These are phyloP conservation scores for Amaranthus palmeri DNA, from an alignment of 148 eudicot species.

Conservation along the genomic window DNA sequence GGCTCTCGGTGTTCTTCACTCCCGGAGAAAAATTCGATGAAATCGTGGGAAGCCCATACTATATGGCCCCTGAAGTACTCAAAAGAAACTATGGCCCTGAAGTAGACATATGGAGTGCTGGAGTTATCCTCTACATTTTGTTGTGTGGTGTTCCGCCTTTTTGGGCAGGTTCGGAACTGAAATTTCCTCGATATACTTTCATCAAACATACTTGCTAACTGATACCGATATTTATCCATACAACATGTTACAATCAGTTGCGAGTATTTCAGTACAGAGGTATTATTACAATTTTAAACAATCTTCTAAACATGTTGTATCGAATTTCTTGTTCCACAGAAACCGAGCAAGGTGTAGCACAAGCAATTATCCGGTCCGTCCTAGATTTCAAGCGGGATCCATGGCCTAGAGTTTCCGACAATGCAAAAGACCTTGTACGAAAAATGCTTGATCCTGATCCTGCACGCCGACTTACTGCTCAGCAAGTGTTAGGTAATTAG, in stretches of 20 bases:
- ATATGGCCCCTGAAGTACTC: conserved; percentile 59
- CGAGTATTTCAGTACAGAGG: no score
- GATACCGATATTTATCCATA: no score
- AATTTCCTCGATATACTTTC: neutral
- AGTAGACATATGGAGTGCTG: conserved; percentile 54
- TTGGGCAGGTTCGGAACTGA: conserved; percentile 41
- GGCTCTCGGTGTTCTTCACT: conserved; percentile 42
- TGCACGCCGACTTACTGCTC: conserved; percentile 49
- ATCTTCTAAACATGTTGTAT: neutral
- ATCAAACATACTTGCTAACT: neutral
- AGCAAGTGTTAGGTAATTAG: conserved; percentile 56
- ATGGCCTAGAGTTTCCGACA: conserved; percentile 68
- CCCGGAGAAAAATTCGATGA: conserved; percentile 40
- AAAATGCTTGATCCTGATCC: conserved; percentile 74
- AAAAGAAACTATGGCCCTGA: conserved; percentile 49
- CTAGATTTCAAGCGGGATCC: conserved; percentile 62
- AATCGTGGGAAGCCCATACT: conserved; percentile 56
- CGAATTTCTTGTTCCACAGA: conserved; percentile 36
- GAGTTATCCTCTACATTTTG: conserved; percentile 59
- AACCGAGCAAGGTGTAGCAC: conserved; percentile 75
- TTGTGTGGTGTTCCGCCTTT: conserved; percentile 58
- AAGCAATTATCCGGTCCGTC: conserved; percentile 55
- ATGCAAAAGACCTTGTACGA: conserved; percentile 61
- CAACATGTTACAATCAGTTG: no score
- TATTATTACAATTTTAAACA: neutral